Percentiles rank a stretch among this genome's conserved stretches.
phyloP scores from a whole-genome alignment of 2,329 filamentous ascomycete species.

The Chrysoporthe puriensis region DNA sequence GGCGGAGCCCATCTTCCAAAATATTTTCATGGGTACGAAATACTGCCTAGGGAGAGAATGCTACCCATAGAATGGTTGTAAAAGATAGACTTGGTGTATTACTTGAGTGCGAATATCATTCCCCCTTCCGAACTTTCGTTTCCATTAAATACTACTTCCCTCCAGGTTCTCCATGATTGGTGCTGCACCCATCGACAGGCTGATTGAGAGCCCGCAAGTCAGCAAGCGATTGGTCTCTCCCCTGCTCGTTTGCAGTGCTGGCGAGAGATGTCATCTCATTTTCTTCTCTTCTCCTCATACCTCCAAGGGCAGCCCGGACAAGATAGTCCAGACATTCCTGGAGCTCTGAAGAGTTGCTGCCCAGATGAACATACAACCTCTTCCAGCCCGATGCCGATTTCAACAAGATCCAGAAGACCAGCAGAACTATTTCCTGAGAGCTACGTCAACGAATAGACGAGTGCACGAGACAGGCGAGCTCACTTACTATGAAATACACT shows the following conservation, averaged over 20 bases:
- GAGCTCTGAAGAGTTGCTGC: conserved; percentile 9
- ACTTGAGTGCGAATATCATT: background rate
- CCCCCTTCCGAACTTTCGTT: background rate
- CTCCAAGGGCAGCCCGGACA: background rate
- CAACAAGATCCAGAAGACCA: conserved; percentile 9
- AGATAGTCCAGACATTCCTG: conserved; percentile 9
- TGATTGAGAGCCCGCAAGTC: background rate
- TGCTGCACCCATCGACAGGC: background rate
- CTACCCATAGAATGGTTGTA: background rate
- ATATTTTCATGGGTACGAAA: too few species aligned
- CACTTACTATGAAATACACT: conserved; percentile 18
- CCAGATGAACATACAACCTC: conserved; percentile 11
- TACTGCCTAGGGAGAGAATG: too few species aligned
- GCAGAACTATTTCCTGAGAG: conserved; percentile 5
- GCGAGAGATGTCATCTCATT: background rate
- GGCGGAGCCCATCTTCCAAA: too few species aligned
- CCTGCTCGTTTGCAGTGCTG: background rate
- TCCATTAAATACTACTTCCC: background rate
- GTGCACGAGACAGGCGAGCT: background rate
- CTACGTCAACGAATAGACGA: background rate
- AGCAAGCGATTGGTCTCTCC: background rate
- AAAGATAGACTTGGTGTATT: background rate
- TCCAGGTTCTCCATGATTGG: background rate
- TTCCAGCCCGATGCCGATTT: conserved; percentile 14
- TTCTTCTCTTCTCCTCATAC: conserved; percentile 11